Evolutionary conservation across 306 rosid genomes (phyloP), one percentile per base, ranked within the genome.

Genomic region (Castanea crenata): DNA sequence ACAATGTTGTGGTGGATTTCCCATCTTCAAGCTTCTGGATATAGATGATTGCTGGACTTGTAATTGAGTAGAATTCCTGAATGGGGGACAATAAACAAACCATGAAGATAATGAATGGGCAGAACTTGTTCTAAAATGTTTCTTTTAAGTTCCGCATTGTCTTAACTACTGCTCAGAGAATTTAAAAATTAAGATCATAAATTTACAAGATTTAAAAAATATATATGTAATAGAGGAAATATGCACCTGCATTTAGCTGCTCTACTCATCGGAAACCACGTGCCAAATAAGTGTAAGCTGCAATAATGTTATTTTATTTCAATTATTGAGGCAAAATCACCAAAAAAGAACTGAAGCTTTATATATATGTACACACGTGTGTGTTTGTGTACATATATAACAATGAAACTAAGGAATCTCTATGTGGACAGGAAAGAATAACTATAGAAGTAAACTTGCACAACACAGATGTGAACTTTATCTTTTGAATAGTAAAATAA

Each of bases 11-110:
- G 85, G 90, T 13, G 75, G 64, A 85, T 71, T 73, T 56, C 88
- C 84, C 90, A 87, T 88, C 38, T 83, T 85, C 80, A 85, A 77
- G 71, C 79, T 78, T 68, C 81, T 61, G 44, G 92, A 85, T 21
- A 63, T 49, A 23, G 92, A 89, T 38, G 87, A 86, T 71, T 82
- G 84, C 56, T 83, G 84, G 61, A 74, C 75, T 70, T 78, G 79
- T 65, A 81, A 78, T 63, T 83, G 83, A 75, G 84, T 75, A 65
- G 80, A 81, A 76, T 74, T 74, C 32, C 78, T 77, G 87, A 79
- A 71, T 15, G 83, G 69, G 32, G 76, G 70, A 67, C 75, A 72
- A 71, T 82, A 81, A 44, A 75, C 55, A 74, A 76, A 54, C 64
- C 18, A 67, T 61, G 29, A 64, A 15, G 86, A 82, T 63, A 62